A percentile compares a stretch with the other conserved stretches of the same genome.
Conservation (phyloP, 768 basidiomycete species). For the Chlorophyllum brunneum region DNA sequence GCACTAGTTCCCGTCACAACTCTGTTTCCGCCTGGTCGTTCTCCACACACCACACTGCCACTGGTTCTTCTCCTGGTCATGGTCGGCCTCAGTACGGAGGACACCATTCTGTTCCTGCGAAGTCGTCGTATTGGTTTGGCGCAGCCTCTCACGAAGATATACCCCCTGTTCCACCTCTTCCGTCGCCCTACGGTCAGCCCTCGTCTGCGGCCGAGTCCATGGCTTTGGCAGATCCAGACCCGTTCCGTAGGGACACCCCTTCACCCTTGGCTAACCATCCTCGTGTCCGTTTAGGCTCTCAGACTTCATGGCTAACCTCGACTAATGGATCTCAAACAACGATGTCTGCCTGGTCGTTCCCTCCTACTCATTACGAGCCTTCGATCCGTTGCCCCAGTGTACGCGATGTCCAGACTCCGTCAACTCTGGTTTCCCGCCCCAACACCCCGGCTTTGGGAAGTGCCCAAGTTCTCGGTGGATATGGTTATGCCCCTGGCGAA, state of each 20-base stretch:
- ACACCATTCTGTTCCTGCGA: slow-evolving; percentile 43
- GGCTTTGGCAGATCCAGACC: slow-evolving; percentile 48
- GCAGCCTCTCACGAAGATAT: slow-evolving; percentile 40
- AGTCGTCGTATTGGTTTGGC: slow-evolving; percentile 64
- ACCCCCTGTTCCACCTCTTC: slow-evolving; percentile 70
- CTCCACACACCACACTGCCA: slow-evolving; percentile 56
- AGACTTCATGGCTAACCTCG: slow-evolving; percentile 73
- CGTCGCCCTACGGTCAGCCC: slow-evolving; percentile 51
- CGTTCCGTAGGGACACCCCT: slow-evolving; percentile 56
- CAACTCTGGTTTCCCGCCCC: slow-evolving; percentile 40
- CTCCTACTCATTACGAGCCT: slow-evolving; percentile 39
- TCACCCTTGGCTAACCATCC: slow-evolving; percentile 32
- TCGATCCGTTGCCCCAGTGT: slow-evolving; percentile 32
- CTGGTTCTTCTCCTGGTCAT: slow-evolving; percentile 31
- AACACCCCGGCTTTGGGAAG: slow-evolving; percentile 50
- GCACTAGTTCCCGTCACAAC: slow-evolving; percentile 47
- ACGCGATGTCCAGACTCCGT: slow-evolving; percentile 38
- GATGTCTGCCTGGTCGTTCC: slow-evolving; percentile 67
- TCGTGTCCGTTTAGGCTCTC: slow-evolving; percentile 55
- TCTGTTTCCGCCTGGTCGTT: slow-evolving; percentile 72
- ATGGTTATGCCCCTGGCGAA: slow-evolving; percentile 50
- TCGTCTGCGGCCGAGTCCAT: slow-evolving; percentile 32
- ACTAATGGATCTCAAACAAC: slow-evolving; percentile 54
- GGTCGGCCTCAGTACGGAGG: slow-evolving; percentile 31
- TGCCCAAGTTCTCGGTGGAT: slow-evolving; percentile 65